Percentiles rank a stretch among this genome's conserved stretches.
Evolutionary conservation across 2,329 filamentous ascomycete species (phyloP).

Genomic region (Aspergillus sp.): DNA sequence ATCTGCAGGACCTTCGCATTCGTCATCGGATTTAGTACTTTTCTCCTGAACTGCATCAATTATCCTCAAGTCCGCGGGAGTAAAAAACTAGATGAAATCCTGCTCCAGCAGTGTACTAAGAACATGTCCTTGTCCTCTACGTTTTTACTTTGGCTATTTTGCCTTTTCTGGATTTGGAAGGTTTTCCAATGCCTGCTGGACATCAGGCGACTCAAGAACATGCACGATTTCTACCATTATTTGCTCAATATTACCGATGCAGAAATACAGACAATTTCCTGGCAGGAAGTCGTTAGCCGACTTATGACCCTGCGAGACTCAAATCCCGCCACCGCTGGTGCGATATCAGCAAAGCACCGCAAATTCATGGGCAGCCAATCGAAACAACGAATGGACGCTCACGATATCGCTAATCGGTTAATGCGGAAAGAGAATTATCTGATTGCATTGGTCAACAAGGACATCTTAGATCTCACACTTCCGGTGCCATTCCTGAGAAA

Average conservation of each 20-base stretch:
- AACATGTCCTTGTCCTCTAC: slow-evolving; percentile 78
- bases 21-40: slow-evolving; percentile 79
- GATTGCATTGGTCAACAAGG: slow-evolving; percentile 97
- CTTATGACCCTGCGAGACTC: slow-evolving; percentile 83
- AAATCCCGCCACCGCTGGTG: slow-evolving; percentile 79
- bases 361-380: slow-evolving; percentile 78
- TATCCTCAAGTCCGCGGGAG: slow-evolving; percentile 72
- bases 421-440: slow-evolving; percentile 98
- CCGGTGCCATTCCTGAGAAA: slow-evolving; percentile 81
- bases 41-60: slow-evolving; percentile 83
- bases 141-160: slow-evolving; percentile 79
- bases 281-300: slow-evolving; percentile 86
- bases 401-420: slow-evolving; percentile 93
- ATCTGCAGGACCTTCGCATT: slow-evolving; percentile 73
- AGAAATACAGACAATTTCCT: slow-evolving; percentile 92
- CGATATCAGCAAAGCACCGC: slow-evolving; percentile 62
- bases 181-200: slow-evolving; percentile 75
- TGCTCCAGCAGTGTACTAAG: slow-evolving; percentile 74
- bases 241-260: slow-evolving; percentile 80
- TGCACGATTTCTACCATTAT: slow-evolving; percentile 85
- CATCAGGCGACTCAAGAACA: slow-evolving; percentile 71
- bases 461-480: slow-evolving; percentile 83
- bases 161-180: slow-evolving; percentile 83
- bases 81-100: slow-evolving; percentile 63
- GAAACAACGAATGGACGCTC: slow-evolving; percentile 91